phyloP scores from a whole-genome alignment of 176 grass and related monocot species.

The Phragmites australis region DNA sequence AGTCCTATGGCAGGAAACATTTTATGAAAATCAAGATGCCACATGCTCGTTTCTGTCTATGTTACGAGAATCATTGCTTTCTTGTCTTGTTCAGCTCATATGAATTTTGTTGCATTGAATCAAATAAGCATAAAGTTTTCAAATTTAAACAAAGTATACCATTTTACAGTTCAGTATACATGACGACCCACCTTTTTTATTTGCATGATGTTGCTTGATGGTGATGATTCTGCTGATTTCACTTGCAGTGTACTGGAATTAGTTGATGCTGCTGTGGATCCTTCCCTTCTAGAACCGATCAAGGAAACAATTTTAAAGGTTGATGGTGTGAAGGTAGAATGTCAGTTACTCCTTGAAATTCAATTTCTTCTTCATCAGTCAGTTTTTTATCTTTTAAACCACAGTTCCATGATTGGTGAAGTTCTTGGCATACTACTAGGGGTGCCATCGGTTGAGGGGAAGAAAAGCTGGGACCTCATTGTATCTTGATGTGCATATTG shows the following conservation, averaged over 20 bases:
- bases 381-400: slow-evolving; percentile 7
- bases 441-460: slow-evolving; percentile 87
- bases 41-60: slow-evolving; percentile 5
- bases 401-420: not conserved
- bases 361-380: not conserved
- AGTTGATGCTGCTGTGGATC: slow-evolving; percentile 85
- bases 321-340: slow-evolving; percentile 93
- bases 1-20: slow-evolving; percentile 2
- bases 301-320: slow-evolving; percentile 83
- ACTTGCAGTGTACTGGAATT: slow-evolving; percentile 71
- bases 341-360: slow-evolving; percentile 18
- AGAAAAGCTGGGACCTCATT: slow-evolving; percentile 94
- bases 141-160: not conserved
- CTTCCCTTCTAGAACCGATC: slow-evolving; percentile 69
- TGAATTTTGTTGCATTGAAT: slow-evolving; percentile 9
- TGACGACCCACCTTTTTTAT: not conserved
- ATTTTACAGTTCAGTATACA: slow-evolving; percentile 15
- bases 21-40: not conserved
- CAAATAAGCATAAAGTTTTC: not conserved
- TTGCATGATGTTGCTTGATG: slow-evolving; percentile 18
- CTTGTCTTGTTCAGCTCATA: not conserved
- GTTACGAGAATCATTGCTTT: not conserved
- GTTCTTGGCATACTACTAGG: slow-evolving; percentile 50
- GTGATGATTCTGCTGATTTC: slow-evolving; percentile 26
- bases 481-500: slow-evolving; percentile 97